phyloP scores from a whole-genome alignment of 805 yeast species.

The Starmerella ratchasimensis region DNA sequence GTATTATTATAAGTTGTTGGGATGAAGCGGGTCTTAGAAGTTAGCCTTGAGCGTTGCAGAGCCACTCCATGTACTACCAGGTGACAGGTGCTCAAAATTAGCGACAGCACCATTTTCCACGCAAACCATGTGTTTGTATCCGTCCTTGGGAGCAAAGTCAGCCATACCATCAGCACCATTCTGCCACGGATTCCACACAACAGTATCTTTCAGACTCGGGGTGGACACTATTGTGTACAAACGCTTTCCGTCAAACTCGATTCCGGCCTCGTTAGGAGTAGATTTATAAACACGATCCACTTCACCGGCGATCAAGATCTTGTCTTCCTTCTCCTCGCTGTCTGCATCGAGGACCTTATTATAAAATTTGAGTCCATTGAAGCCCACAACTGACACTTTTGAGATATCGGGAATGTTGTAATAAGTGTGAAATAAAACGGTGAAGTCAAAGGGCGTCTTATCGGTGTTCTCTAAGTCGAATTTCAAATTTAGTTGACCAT shows the following conservation, averaged over 20 bases:
- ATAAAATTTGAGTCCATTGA: conserved; percentile 54
- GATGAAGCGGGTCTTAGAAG: background rate
- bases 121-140: conserved; percentile 80
- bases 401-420: conserved; percentile 61
- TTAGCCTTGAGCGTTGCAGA: conserved; percentile 11
- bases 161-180: conserved; percentile 68
- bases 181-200: conserved; percentile 98
- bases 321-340: conserved; percentile 25
- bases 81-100: conserved; percentile 45
- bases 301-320: conserved; percentile 36
- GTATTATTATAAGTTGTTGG: background rate
- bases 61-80: conserved; percentile 69
- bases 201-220: conserved; percentile 42
- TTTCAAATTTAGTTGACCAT: conserved; percentile 36
- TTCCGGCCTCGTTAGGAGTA: conserved; percentile 40
- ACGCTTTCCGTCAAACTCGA: conserved; percentile 59
- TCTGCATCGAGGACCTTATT: conserved; percentile 57
- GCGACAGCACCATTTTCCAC: conserved; percentile 86
- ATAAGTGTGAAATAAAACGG: conserved; percentile 92
- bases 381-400: conserved; percentile 61
- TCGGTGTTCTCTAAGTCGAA: conserved; percentile 61
- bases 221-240: conserved; percentile 48
- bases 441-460: conserved; percentile 56
- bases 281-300: conserved; percentile 71
- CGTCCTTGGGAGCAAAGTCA: conserved; percentile 78